Evolutionary conservation across 1,139 yeast species (phyloP).

Genomic region (Debaryomyces sp.): DNA sequence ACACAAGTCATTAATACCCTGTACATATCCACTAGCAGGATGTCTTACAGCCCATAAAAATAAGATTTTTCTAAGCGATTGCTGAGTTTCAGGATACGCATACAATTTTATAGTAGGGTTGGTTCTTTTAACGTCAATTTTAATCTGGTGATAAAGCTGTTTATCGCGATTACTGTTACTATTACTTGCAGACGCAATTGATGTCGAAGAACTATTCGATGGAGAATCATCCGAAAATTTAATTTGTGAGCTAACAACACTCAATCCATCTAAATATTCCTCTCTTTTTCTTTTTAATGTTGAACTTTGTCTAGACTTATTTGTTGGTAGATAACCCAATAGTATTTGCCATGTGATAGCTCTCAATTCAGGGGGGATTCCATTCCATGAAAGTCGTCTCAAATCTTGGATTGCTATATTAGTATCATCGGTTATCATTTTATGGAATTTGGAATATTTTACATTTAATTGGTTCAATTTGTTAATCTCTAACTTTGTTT

Average conservation of each 20-base stretch:
- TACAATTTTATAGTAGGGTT: constrained; percentile 83
- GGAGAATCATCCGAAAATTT: constrained; percentile 52
- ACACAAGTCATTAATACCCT: constrained; percentile 92
- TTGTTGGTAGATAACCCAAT: constrained; percentile 88
- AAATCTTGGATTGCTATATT: constrained; percentile 64
- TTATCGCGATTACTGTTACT: constrained; percentile 52
- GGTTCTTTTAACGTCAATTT: constrained; percentile 93
- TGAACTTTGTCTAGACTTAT: constrained; percentile 69
- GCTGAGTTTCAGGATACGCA: constrained; percentile 68
- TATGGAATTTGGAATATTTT: constrained; percentile 68
- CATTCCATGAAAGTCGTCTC: constrained; percentile 88
- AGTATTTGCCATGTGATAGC: constrained; percentile 89
- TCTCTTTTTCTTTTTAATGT: constrained; percentile 79
- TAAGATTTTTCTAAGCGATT: constrained; percentile 75
- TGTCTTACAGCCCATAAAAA: constrained; percentile 97
- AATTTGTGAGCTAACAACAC: constrained; percentile 25
- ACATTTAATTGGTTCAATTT: constrained; percentile 61
- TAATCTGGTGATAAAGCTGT: constrained; percentile 92
- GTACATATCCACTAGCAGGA: constrained; percentile 99
- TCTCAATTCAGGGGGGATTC: constrained; percentile 80
- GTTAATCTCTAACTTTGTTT: constrained; percentile 49
- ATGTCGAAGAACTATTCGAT: constrained; percentile 14
- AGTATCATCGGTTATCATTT: constrained; percentile 59
- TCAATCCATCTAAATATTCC: constrained; percentile 77
- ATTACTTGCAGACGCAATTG: constrained; percentile 36